These are phyloP conservation scores for Xylaria cubensis DNA, from an alignment of 495 filamentous ascomycete genomes.

Conservation along the genomic window DNA sequence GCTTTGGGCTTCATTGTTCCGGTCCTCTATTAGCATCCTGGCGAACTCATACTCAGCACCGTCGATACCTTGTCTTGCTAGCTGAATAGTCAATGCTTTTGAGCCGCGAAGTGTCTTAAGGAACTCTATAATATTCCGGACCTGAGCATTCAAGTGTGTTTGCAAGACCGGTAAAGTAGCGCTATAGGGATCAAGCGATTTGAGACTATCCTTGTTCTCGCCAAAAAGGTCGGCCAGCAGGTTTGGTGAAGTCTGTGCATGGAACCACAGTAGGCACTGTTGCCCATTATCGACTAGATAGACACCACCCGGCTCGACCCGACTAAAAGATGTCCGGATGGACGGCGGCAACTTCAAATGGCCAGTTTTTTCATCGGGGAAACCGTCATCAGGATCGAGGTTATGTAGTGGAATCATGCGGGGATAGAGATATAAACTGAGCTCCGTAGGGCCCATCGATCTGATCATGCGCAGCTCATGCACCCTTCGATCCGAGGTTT, in stretches of 20 bases:
- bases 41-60: conserved; percentile 98
- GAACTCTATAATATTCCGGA: conserved; percentile 91
- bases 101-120: conserved; percentile 79
- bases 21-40: conserved; percentile 85
- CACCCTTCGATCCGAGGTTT: conserved; percentile 88
- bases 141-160: conserved; percentile 94
- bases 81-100: conserved; percentile 86
- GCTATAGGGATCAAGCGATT: conserved; percentile 76
- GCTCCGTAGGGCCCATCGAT: conserved; percentile 81
- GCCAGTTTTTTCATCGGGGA: conserved; percentile 80
- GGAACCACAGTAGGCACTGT: conserved; percentile 87
- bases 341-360: conserved; percentile 81
- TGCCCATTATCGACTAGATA: conserved; percentile 98
- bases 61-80: conserved; percentile 92
- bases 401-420: conserved; percentile 92
- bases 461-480: conserved; percentile 92
- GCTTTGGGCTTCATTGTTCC: conserved; percentile 95
- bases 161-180: conserved; percentile 80
- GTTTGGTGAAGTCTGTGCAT: conserved; percentile 76
- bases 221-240: conserved; percentile 92
- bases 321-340: conserved; percentile 84
- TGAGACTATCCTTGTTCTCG: conserved; percentile 71
- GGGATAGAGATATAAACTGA: conserved; percentile 94
- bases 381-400: conserved; percentile 84
- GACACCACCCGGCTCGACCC: conserved; percentile 93